Conservation (phyloP, 2,329 filamentous ascomycete species). For the Aureobasidium vineae region DNA sequence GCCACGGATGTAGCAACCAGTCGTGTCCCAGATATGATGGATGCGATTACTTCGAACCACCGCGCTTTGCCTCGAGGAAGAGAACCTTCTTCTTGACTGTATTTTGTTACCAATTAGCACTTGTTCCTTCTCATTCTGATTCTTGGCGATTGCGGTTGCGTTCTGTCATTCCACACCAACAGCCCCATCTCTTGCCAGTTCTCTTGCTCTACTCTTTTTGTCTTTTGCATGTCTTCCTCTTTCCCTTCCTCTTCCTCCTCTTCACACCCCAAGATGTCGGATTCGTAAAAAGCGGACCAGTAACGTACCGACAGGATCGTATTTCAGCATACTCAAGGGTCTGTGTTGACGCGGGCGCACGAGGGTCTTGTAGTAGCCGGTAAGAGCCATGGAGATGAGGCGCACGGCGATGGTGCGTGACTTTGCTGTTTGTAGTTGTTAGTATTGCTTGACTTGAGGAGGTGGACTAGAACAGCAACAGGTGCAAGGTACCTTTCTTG, state of each 20-base stretch:
- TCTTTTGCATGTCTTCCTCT: not conserved
- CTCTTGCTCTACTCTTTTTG: not conserved
- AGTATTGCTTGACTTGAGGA: conserved; percentile 3
- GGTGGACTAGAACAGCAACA: no score
- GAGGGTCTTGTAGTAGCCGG: conserved; percentile 94
- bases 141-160: no score
- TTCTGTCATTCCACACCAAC: not conserved
- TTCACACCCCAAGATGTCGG: not conserved
- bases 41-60: conserved; percentile 13
- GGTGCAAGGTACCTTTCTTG: conserved; percentile 41
- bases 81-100: conserved; percentile 91
- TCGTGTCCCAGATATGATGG: not conserved
- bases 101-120: conserved; percentile 23
- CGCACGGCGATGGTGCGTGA: conserved; percentile 90
- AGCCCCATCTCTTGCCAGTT: not conserved
- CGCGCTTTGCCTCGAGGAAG: conserved; percentile 80
- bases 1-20: not conserved
- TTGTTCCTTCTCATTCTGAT: not conserved
- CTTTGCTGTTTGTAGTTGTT: conserved; percentile 61
- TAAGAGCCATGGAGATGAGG: conserved; percentile 97
- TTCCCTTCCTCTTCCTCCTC: not conserved
- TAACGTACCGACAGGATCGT: conserved; percentile 84
- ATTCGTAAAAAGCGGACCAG: no score
- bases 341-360: conserved; percentile 74
- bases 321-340: conserved; percentile 97